Conservation (phyloP, 73 alveolate species). For the Paramecium sexaurelia region DNA sequence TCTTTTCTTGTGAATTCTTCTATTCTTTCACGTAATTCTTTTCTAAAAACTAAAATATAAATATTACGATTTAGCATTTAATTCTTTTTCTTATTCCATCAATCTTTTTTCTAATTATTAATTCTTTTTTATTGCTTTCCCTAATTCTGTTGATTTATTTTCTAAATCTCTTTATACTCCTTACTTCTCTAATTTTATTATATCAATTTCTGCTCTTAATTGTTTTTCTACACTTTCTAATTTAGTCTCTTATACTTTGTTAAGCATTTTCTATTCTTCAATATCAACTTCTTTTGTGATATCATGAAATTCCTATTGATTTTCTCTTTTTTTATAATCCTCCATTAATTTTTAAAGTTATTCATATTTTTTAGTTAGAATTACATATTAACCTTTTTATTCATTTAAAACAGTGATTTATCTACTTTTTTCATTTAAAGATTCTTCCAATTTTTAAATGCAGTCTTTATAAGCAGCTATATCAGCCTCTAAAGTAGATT, state of each 20-base stretch:
- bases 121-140: neutral
- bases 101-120: neutral
- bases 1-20: neutral
- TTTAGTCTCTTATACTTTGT: neutral
- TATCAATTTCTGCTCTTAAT: slow-evolving; percentile 55
- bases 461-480: slow-evolving; percentile 33
- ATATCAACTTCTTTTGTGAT: slow-evolving; percentile 53
- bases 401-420: slow-evolving; percentile 44
- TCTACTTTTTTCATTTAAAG: slow-evolving; percentile 53
- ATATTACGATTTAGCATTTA: slow-evolving; percentile 10
- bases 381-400: slow-evolving; percentile 5
- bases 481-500: neutral
- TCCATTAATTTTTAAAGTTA: slow-evolving; percentile 28
- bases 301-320: slow-evolving; percentile 6
- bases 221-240: slow-evolving; percentile 31
- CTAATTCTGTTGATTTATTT: neutral
- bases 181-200: slow-evolving; percentile 15
- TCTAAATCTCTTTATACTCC: neutral
- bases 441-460: slow-evolving; percentile 14
- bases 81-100: neutral
- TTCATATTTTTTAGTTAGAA: slow-evolving; percentile 62
- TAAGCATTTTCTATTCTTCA: neutral
- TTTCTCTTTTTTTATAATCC: slow-evolving; percentile 7
- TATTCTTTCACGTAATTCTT: slow-evolving; percentile 1
- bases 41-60: neutral